These are phyloP conservation scores for Ramaria sp. DNA, from an alignment of 768 basidiomycete genomes.

Conservation along the genomic window DNA sequence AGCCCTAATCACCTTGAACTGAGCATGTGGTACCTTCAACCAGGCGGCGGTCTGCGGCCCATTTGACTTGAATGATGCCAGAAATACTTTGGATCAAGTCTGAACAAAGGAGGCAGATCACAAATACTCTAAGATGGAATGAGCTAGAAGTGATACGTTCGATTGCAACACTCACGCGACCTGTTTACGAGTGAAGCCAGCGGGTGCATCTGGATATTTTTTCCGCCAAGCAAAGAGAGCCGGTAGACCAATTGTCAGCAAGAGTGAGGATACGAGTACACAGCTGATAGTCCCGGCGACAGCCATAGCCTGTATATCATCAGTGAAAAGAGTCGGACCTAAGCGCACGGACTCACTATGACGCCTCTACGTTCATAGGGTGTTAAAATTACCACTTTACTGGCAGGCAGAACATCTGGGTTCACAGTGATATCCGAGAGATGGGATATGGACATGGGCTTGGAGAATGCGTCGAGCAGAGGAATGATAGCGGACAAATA, in stretches of 20 bases:
- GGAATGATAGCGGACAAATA: too few relatives aligned
- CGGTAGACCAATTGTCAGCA: not conserved
- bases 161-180: not conserved
- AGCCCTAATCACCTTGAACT: conserved; percentile 4
- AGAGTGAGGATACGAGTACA: conserved; percentile 3
- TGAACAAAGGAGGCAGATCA: conserved; percentile 8
- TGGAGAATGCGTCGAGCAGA: too few relatives aligned
- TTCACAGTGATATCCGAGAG: too few relatives aligned
- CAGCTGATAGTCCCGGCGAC: conserved; percentile 6
- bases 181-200: conserved; percentile 2
- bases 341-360: not conserved
- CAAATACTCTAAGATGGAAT: conserved; percentile 2
- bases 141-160: not conserved
- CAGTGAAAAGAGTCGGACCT: not conserved
- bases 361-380: not conserved
- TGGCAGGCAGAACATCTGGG: too few relatives aligned
- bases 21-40: conserved; percentile 4
- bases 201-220: not conserved
- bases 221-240: not conserved
- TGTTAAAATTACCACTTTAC: not conserved
- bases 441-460: too few relatives aligned
- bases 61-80: conserved; percentile 7
- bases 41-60: conserved; percentile 5
- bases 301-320: not conserved
- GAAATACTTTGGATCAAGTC: conserved; percentile 10